Conservation (phyloP, 2,329 filamentous ascomycete species). For the Colletotrichum tanaceti region DNA sequence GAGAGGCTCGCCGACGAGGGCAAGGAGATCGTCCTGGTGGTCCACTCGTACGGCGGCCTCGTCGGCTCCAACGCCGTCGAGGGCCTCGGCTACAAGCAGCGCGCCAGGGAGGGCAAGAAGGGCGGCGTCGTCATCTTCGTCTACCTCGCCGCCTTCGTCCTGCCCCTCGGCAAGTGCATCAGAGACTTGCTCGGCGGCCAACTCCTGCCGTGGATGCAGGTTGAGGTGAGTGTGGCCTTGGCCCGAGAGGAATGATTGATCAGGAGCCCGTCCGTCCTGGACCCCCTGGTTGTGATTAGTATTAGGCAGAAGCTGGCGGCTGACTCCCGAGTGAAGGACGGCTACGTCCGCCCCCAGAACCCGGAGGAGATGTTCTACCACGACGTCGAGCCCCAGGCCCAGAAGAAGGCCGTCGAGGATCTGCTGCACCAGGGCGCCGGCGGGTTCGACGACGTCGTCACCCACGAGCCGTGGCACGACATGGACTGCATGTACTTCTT, state of each 20-base stretch:
- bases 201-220: conserved; percentile 46
- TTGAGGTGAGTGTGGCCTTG: conserved; percentile 44
- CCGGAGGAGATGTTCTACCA: conserved; percentile 44
- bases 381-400: conserved; percentile 41
- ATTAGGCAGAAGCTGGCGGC: no score
- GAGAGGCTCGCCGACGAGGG: conserved; percentile 48
- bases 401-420: conserved; percentile 37
- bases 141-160: conserved; percentile 51
- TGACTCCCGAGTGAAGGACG: conserved; percentile 35
- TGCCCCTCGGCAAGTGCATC: conserved; percentile 45
- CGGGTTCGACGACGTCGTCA: conserved; percentile 43
- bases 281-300: no score
- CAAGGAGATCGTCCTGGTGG: conserved; percentile 55
- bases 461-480: conserved; percentile 46
- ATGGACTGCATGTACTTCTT: conserved; percentile 45
- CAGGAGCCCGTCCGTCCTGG: no score
- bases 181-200: conserved; percentile 43
- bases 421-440: conserved; percentile 24
- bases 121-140: conserved; percentile 54
- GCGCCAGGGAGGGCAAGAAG: conserved; percentile 47
- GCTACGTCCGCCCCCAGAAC: conserved; percentile 19
- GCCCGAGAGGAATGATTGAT: no score
- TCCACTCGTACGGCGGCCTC: conserved; percentile 58
- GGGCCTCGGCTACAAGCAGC: conserved; percentile 50
- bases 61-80: conserved; percentile 52